Base-by-base conservation (phyloP, 179 eudicot genomes). In the Drosera spatulata region DNA sequence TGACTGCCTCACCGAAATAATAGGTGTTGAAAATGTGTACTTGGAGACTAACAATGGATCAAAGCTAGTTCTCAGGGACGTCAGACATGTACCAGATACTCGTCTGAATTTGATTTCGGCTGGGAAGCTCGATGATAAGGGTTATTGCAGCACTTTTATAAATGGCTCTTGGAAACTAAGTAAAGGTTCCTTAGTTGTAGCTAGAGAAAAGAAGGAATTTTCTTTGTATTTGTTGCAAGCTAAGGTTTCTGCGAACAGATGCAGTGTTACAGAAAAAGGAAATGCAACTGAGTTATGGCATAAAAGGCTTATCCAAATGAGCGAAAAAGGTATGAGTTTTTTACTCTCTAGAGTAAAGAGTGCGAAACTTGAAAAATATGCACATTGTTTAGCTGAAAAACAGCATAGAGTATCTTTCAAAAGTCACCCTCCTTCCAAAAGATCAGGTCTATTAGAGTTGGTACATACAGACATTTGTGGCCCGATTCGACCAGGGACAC, bases 121-220 rank as follows among this genome's bases (percentile, higher is more conserved):
- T 11, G 50, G 58, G 8, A n/a, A 12, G 37, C 55, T 56, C 2
- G 61, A 56, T 48, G 54, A 56, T 49, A 49, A 48, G 9, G 46
- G 55, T 9, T 46, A 10, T 4, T 2, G 3, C 5, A 55, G 0
- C 6, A 11, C 15, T 11, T 6, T 10, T 43, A 13, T 37, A 45
- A 46, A 38, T 41, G 66, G 61, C 3, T 37, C 47, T 46, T 39
- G 61, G 53, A 64, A 64, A 12, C 61, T 64, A 38, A 37, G 43
- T 8, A 64, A 38, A 39, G 61, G 40, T 8, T 51, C 58, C 4
- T 42, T 52, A 41, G 58, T 62, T 2, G 58, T 62, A 6, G 51
- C 58, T 1, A 51, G 38, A 41, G 50, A 41, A 5, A 43, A 9
- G 50, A 62, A 61, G 45, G 6, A 7, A n/a, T 51, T 40, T 3